phyloP scores from a whole-genome alignment of 306 rosid species.

The Rosa multiflora region DNA sequence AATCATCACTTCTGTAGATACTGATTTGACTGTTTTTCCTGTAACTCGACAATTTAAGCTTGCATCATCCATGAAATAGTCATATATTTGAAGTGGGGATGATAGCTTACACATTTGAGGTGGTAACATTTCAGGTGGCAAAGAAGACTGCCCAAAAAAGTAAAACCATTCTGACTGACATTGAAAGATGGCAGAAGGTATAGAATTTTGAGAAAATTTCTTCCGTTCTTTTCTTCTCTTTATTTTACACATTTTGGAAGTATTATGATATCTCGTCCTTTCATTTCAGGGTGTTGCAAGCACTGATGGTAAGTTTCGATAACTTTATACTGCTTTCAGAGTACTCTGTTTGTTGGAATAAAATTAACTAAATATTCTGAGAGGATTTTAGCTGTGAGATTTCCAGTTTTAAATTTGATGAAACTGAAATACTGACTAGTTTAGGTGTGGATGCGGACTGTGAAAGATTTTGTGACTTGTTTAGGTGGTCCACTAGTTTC shows the following conservation, averaged over 20 bases:
- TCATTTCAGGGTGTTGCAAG: slow-evolving; percentile 86
- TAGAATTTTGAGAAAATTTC: slow-evolving; percentile 8
- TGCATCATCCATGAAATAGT: background rate
- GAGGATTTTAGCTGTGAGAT: background rate
- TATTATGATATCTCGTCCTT: slow-evolving; percentile 23
- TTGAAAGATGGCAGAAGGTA: slow-evolving; percentile 99
- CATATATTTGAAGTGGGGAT: background rate
- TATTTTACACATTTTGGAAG: background rate
- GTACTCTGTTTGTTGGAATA: background rate
- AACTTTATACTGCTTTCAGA: background rate
- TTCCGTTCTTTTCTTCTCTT: background rate
- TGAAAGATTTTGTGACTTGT: background rate
- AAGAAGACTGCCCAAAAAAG: slow-evolving; percentile 92
- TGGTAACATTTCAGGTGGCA: slow-evolving; percentile 62
- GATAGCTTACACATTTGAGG: slow-evolving; percentile 1
- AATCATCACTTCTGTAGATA: background rate
- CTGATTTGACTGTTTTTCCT: background rate
- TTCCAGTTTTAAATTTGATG: background rate
- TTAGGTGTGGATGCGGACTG: background rate
- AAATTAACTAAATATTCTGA: background rate
- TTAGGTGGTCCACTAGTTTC: background rate
- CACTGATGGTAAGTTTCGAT: slow-evolving; percentile 72
- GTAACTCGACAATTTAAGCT: background rate
- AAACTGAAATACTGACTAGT: slow-evolving; percentile 6
- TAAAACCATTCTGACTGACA: slow-evolving; percentile 80